A percentile compares a stretch with the other conserved stretches of the same genome.
phyloP scores from a whole-genome alignment of 169 alveolate genomes.

The Cryptosporidium ubiquitum region DNA sequence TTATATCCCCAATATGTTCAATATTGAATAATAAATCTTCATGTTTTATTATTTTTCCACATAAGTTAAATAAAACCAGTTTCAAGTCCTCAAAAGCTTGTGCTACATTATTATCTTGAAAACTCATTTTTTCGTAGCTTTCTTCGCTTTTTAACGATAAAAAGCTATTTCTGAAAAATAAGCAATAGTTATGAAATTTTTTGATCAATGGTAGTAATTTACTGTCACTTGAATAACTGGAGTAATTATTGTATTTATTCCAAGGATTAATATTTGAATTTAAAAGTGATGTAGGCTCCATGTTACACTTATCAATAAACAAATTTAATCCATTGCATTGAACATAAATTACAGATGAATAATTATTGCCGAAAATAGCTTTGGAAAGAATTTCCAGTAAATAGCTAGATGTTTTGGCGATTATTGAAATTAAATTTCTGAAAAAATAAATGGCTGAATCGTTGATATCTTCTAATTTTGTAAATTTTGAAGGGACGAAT shows the following conservation, averaged over 20 bases:
- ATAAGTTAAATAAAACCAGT: neutral
- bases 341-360: neutral
- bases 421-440: neutral
- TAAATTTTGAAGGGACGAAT: neutral
- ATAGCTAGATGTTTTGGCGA: neutral
- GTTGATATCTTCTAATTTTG: neutral
- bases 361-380: conserved; percentile 1
- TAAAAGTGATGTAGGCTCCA: neutral
- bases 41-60: conserved; percentile 6
- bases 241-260: neutral
- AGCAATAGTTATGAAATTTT: neutral
- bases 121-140: neutral
- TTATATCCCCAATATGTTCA: neutral
- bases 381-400: conserved; percentile 4
- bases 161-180: neutral
- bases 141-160: neutral
- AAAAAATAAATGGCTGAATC: neutral
- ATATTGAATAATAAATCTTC: conserved; percentile 15
- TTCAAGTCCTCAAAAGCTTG: conserved; percentile 3
- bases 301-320: neutral
- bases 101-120: neutral
- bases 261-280: neutral
- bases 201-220: neutral
- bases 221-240: neutral
- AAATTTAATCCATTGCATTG: neutral